These are phyloP conservation scores for Chaetomium strumarium DNA, from an alignment of 2,329 filamentous ascomycete species.

Conservation along the genomic window DNA sequence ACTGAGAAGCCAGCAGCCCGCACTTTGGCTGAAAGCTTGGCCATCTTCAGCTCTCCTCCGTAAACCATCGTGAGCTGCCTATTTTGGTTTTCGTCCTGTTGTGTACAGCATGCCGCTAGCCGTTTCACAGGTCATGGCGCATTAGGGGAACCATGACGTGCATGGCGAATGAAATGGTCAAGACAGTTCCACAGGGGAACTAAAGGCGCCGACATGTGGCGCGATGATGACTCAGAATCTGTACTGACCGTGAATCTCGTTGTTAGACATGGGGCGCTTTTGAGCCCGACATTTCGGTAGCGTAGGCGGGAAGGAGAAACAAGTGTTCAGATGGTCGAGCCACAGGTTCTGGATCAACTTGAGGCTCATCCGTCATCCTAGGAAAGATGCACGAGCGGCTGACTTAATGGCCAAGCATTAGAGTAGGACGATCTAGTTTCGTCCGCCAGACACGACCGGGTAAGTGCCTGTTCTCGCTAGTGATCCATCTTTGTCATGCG, in stretches of 20 bases:
- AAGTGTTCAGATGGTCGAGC: too few relatives aligned
- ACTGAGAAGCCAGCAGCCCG: background rate
- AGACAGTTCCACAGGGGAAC: background rate
- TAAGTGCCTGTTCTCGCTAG: background rate
- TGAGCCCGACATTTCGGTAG: too few relatives aligned
- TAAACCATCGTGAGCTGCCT: background rate
- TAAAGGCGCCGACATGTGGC: background rate
- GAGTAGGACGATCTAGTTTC: background rate
- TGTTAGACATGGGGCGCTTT: too few relatives aligned
- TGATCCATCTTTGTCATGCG: constrained; percentile 13
- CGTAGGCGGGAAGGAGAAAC: too few relatives aligned
- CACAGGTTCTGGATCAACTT: too few relatives aligned
- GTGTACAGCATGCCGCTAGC: background rate
- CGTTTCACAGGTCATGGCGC: background rate
- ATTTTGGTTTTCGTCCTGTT: background rate
- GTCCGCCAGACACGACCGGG: constrained; percentile 1
- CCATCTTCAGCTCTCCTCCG: too few relatives aligned
- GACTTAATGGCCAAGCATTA: background rate
- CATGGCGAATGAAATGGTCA: background rate
- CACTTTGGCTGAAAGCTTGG: too few relatives aligned
- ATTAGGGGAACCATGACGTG: background rate
- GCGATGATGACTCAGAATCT: background rate
- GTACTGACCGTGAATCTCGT: too few relatives aligned
- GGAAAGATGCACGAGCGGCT: background rate
- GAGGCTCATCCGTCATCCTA: too few relatives aligned